A percentile compares a stretch with the other conserved stretches of the same genome.
phyloP scores from a whole-genome alignment of 495 filamentous ascomycete genomes.

The Aspergillus nanangensis region DNA sequence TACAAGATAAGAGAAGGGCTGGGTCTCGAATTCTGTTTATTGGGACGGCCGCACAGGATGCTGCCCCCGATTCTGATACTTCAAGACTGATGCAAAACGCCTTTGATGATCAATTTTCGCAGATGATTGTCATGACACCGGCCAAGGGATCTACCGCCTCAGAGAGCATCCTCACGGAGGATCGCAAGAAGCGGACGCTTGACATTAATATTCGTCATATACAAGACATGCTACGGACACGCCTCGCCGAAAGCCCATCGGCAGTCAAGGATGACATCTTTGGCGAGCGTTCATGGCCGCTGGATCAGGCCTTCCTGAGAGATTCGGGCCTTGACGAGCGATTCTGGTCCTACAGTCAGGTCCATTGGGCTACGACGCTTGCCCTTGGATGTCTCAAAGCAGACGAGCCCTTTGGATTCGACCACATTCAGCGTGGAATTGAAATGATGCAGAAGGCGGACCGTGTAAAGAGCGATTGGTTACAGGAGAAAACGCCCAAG shows the following conservation, averaged over 20 bases:
- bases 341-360: conserved; percentile 55
- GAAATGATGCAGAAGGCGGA: conserved; percentile 35
- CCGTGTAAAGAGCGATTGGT: conserved; percentile 31
- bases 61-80: conserved; percentile 29
- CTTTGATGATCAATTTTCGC: conserved; percentile 45
- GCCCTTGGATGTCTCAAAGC: conserved; percentile 52
- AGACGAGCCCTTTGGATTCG: conserved; percentile 31
- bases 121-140: conserved; percentile 49
- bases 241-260: conserved; percentile 31
- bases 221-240: conserved; percentile 56
- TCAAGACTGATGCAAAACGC: conserved; percentile 45
- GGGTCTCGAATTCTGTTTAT: conserved; percentile 73
- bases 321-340: conserved; percentile 44
- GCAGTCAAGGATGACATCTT: conserved; percentile 32
- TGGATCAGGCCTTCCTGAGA: conserved; percentile 30
- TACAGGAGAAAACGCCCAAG: conserved; percentile 31
- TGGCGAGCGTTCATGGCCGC: conserved; percentile 27
- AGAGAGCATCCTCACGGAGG: conserved; percentile 35
- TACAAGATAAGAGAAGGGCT: conserved; percentile 61
- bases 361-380: conserved; percentile 58
- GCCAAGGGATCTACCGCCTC: conserved; percentile 27
- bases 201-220: conserved; percentile 69
- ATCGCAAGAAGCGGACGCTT: conserved; percentile 47
- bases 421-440: conserved; percentile 35
- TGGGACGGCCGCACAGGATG: conserved; percentile 53